Conservation (phyloP, 805 yeast species). For the Hanseniaspora mollemarum region DNA sequence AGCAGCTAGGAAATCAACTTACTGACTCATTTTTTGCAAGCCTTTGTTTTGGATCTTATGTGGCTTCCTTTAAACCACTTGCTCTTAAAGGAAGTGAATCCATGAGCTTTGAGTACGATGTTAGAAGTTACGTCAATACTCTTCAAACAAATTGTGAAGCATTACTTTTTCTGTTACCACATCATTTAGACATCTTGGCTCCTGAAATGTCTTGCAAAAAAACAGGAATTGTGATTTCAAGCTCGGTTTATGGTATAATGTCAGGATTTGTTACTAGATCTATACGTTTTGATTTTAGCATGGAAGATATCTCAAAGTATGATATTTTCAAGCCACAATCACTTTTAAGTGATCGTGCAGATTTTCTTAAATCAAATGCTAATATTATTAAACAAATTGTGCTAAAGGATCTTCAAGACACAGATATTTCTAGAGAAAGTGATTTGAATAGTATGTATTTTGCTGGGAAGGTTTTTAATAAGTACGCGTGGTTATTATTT, state of each 20-base stretch:
- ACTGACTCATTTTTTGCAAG: constrained; percentile 37
- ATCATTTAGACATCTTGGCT: constrained; percentile 41
- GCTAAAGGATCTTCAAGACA: constrained; percentile 26
- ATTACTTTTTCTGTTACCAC: constrained; percentile 57
- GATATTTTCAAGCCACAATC: neutral
- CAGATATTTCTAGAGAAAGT: constrained; percentile 38
- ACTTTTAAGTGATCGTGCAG: constrained; percentile 21
- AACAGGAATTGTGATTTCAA: constrained; percentile 29
- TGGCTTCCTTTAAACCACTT: constrained; percentile 39
- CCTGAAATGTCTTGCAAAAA: constrained; percentile 22
- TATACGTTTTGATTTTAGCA: constrained; percentile 35
- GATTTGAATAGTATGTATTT: constrained; percentile 76
- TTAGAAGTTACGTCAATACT: constrained; percentile 33
- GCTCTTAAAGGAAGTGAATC: constrained; percentile 34
- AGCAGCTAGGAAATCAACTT: constrained; percentile 39
- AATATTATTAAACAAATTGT: constrained; percentile 31
- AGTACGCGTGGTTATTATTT: constrained; percentile 76
- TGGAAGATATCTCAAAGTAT: constrained; percentile 34
- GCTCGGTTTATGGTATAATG: constrained; percentile 42
- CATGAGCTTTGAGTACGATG: constrained; percentile 29
- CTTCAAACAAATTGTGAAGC: constrained; percentile 41
- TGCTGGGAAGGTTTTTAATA: constrained; percentile 78
- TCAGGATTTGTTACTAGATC: constrained; percentile 35
- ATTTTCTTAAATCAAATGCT: constrained; percentile 23
- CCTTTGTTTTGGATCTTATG: constrained; percentile 55